Base-by-base conservation (phyloP, 1,284 basidiomycete genomes). In the Rhodotorula sp. region DNA sequence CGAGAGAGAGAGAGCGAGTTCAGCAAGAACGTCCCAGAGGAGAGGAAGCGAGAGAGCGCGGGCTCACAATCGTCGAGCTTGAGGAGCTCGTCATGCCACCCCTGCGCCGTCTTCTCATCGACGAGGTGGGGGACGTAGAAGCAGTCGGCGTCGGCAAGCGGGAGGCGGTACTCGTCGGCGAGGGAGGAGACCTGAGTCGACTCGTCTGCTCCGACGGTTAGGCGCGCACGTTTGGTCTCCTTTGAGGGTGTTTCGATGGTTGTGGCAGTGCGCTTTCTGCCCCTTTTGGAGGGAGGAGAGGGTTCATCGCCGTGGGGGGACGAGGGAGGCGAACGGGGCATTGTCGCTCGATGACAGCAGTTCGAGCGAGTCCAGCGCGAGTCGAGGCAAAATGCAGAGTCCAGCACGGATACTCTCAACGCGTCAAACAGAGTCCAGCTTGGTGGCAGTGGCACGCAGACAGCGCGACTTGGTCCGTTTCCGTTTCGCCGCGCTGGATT, bases 81-180 rank as follows among this genome's bases (percentile, higher is more conserved):
- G 8, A 81, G 70, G 25, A 86, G 79, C 34, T 82, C 78, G 3
- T 80, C 69, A 59, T 83, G 83, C 84, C 84, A 85, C 44, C 76
- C n/a, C 41, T 78, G 64, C 15, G 84, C 83, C 7, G 77, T 77
- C 12, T 77, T 68, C 0, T 65, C 54, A 15, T 76, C 69, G 37
- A 85, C 77, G 58, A 85, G 84, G 44, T 69, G 41, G 10, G 63
- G 62, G 13, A 76, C 34, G 64, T 77, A 78, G 66, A 65, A 77
- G 27, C 72, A 66, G 41, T 77, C 74, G 21, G 67, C 73, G 61
- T 78, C 76, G 9, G 60, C 68, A 22, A 79, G 61, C 2, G 64
- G 69, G 1, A 79, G 59, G 0, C 64, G 37, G 46, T 56, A 59
- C 15, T 37, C 27, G 9, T n/a, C 34, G 8, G 13, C 19, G 48